A percentile compares a stretch with the other conserved stretches of the same genome.
phyloP scores from a whole-genome alignment of 108 stramenopile genomes.

The Fistulifera solaris region DNA sequence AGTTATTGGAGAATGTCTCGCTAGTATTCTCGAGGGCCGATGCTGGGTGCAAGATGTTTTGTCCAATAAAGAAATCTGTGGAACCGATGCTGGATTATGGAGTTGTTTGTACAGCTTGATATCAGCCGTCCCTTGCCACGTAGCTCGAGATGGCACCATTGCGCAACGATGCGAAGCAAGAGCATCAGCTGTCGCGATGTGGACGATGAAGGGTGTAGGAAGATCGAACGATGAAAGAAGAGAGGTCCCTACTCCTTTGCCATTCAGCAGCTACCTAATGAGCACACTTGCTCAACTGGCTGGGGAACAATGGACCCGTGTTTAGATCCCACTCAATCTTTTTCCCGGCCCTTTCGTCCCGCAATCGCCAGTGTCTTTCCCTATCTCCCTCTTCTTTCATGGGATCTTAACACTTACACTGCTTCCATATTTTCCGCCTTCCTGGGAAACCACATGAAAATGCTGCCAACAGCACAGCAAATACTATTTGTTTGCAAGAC shows the following conservation, averaged over 20 bases:
- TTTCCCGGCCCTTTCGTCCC: conserved; percentile 52
- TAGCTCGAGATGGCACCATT: conserved; percentile 66
- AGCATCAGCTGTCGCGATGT: conserved; percentile 73
- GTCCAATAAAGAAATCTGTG: neutral
- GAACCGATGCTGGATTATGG: conserved; percentile 34
- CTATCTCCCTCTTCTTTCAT: conserved; percentile 72
- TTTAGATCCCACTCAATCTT: conserved; percentile 7
- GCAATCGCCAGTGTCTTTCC: conserved; percentile 72
- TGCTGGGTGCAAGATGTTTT: conserved; percentile 33
- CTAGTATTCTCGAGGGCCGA: conserved; percentile 61
- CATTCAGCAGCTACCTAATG: conserved; percentile 22
- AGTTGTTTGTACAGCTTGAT: conserved; percentile 57
- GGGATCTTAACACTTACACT: conserved; percentile 77
- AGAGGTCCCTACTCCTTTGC: conserved; percentile 52
- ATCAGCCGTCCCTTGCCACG: conserved; percentile 67
- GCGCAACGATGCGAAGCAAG: conserved; percentile 70
- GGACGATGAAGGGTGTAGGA: conserved; percentile 63
- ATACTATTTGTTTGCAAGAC: conserved; percentile 38
- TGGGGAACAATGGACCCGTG: conserved; percentile 74
- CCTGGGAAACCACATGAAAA: conserved; percentile 29
- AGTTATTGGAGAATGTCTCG: conserved; percentile 38
- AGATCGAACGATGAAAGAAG: conserved; percentile 11
- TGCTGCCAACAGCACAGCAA: conserved; percentile 31
- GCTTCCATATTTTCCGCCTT: conserved; percentile 74
- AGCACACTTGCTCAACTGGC: conserved; percentile 15